Conservation (phyloP, 148 eudicot genomes). For the Rhododendron mucronatum region DNA sequence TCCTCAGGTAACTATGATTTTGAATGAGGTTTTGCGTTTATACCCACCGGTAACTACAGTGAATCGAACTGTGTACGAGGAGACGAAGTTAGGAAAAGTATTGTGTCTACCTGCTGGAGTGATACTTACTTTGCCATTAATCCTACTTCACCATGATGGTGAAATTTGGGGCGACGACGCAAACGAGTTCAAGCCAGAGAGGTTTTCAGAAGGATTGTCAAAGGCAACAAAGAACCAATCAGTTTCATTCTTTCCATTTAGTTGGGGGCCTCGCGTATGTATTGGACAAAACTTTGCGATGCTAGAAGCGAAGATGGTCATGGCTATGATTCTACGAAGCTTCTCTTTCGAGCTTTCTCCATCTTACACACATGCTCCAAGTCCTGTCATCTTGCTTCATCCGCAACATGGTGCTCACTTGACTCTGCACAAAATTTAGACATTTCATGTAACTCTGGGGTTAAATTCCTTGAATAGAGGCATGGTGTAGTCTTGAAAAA, state of each 20-base stretch:
- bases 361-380: conserved; percentile 15
- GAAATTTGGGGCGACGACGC: conserved; percentile 19
- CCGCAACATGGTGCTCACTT: conserved; percentile 23
- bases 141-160: conserved; percentile 3
- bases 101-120: conserved; percentile 5
- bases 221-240: conserved; percentile 9
- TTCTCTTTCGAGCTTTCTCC: conserved; percentile 20
- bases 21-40: conserved; percentile 18
- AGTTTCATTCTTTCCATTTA: conserved; percentile 11
- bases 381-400: neutral
- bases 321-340: conserved; percentile 17
- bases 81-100: conserved; percentile 13
- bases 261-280: conserved; percentile 16
- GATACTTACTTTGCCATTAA: neutral
- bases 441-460: neutral
- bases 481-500: neutral
- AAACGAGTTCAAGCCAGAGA: conserved; percentile 18
- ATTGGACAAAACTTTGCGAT: conserved; percentile 20
- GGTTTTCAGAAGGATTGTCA: conserved; percentile 14
- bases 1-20: conserved; percentile 15
- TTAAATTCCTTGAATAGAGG: neutral
- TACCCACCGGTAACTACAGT: neutral
- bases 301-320: conserved; percentile 10
- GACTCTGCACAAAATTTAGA: conserved; percentile 10
- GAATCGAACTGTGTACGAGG: neutral